Conservation (phyloP, 169 alveolate genomes). For the Plasmodium falciparum region DNA sequence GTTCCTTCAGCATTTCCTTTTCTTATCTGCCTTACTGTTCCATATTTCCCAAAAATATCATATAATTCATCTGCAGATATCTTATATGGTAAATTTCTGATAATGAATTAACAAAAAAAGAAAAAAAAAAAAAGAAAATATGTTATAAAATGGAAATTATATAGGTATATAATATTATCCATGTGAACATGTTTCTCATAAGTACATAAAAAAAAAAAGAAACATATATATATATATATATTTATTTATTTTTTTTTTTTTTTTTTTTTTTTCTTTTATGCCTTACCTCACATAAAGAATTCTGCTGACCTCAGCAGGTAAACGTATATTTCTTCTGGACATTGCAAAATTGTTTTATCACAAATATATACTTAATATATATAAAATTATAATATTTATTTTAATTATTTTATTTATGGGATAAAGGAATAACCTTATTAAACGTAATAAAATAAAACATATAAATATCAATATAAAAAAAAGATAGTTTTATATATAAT, state of each 20-base stretch:
- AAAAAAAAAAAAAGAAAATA: not conserved
- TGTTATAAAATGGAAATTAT: not conserved
- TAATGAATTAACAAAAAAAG: not conserved
- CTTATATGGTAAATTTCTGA: conserved; percentile 90
- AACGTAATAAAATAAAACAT: too few species aligned
- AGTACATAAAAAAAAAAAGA: not conserved
- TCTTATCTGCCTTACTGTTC: conserved; percentile 98
- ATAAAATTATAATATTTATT: not conserved
- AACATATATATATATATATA: not conserved
- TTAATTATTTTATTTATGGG: too few species aligned
- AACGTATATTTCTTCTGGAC: conserved; percentile 76
- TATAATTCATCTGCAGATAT: conserved; percentile 96
- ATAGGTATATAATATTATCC: not conserved
- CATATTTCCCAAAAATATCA: conserved; percentile 99
- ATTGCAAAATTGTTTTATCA: conserved; percentile 27
- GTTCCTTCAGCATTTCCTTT: conserved; percentile 93
- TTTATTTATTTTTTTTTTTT: not conserved
- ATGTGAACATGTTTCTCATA: not conserved
- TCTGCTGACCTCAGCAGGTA: conserved; percentile 80
- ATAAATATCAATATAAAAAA: too few species aligned
- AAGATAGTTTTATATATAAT: too few species aligned
- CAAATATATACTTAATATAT: not conserved
- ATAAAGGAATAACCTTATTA: too few species aligned
- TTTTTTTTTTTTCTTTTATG: not conserved
- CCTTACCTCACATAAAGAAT: conserved; percentile 77